phyloP scores from a whole-genome alignment of 371 early-diverging fungal genomes.

The Mucor velutinosus region DNA sequence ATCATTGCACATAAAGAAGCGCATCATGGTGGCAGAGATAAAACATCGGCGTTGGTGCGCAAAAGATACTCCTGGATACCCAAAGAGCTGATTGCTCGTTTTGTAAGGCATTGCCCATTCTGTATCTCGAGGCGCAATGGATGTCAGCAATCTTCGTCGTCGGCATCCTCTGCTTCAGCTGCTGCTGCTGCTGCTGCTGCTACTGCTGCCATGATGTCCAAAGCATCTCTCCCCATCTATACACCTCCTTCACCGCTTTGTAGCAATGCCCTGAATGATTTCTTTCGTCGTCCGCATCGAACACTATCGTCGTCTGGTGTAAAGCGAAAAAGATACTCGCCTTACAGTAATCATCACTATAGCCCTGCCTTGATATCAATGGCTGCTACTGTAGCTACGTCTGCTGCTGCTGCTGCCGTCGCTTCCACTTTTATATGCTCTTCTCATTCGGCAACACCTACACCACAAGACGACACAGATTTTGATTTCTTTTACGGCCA shows the following conservation, averaged over 20 bases:
- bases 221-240: background rate
- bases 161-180: background rate
- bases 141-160: constrained; percentile 7
- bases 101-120: constrained; percentile 61
- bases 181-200: background rate
- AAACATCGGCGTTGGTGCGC: constrained; percentile 63
- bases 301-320: background rate
- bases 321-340: background rate
- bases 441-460: background rate
- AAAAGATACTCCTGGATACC: constrained; percentile 63
- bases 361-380: constrained; percentile 3
- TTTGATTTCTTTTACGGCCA: constrained; percentile 20
- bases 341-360: background rate
- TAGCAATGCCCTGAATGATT: background rate
- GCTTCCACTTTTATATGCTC: constrained; percentile 6
- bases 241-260: background rate
- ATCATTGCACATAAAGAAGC: constrained; percentile 61
- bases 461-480: background rate
- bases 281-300: background rate
- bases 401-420: constrained; percentile 33
- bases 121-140: constrained; percentile 52
- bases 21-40: constrained; percentile 67
- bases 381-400: constrained; percentile 25
- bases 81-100: constrained; percentile 61
- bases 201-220: background rate